Conservation (phyloP, 805 yeast genomes). For the Saccharomycopsis fibuligera region DNA sequence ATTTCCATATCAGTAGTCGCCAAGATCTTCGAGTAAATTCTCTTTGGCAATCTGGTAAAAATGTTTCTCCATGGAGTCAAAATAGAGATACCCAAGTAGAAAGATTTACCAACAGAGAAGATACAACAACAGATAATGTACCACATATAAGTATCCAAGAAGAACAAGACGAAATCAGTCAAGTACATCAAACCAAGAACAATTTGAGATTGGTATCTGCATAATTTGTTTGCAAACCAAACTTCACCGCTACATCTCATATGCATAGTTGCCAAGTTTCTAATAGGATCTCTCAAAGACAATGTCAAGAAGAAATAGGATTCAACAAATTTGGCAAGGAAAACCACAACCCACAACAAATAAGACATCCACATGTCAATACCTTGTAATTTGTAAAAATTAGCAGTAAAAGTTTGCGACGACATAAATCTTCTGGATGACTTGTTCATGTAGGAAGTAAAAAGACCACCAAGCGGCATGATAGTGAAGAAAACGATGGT, state of each 20-base stretch:
- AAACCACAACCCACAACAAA: slow-evolving; percentile 82
- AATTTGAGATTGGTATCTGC: slow-evolving; percentile 82
- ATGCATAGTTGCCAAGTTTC: slow-evolving; percentile 73
- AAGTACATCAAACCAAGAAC: slow-evolving; percentile 88
- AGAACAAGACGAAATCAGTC: slow-evolving; percentile 91
- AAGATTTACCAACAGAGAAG: slow-evolving; percentile 95
- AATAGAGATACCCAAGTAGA: slow-evolving; percentile 97
- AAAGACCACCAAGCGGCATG: slow-evolving; percentile 95
- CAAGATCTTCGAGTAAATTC: slow-evolving; percentile 94
- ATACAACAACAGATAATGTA: slow-evolving; percentile 91
- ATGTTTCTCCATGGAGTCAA: slow-evolving; percentile 99
- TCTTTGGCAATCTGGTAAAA: slow-evolving; percentile 95
- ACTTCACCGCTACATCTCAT: slow-evolving; percentile 96
- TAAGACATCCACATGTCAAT: slow-evolving; percentile 96
- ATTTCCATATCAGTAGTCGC: slow-evolving; percentile 99
- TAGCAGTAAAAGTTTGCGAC: slow-evolving; percentile 93
- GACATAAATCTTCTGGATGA: slow-evolving; percentile 84
- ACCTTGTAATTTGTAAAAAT: slow-evolving; percentile 73
- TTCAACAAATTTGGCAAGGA: slow-evolving; percentile 82
- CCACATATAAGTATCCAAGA: slow-evolving; percentile 99
- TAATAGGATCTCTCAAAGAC: slow-evolving; percentile 90
- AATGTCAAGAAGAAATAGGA: slow-evolving; percentile 88
- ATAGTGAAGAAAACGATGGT: slow-evolving; percentile 82
- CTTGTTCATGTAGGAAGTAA: slow-evolving; percentile 86
- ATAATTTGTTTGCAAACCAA: slow-evolving; percentile 65